Percentiles rank a stretch among this genome's conserved stretches.
phyloP scores from a whole-genome alignment of 1,139 yeast genomes.

The Scheffersomyces illinoinensis region DNA sequence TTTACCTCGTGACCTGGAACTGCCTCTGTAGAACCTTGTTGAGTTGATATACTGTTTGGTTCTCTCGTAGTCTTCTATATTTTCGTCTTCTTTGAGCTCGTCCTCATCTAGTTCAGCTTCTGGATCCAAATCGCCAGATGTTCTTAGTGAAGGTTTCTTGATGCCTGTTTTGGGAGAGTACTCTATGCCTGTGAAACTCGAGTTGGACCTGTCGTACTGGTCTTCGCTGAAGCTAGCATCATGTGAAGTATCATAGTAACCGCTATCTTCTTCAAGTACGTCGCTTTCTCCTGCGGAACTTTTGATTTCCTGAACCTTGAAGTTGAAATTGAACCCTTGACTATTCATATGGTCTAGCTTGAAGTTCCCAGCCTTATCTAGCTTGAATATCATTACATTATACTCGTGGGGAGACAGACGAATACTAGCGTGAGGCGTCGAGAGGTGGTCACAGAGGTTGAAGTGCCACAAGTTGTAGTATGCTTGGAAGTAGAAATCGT shows the following conservation, averaged over 20 bases:
- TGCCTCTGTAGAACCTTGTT: not conserved
- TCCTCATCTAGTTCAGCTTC: conserved; percentile 7
- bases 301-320: conserved; percentile 16
- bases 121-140: conserved; percentile 5
- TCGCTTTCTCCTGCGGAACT: conserved; percentile 3
- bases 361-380: conserved; percentile 25
- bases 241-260: conserved; percentile 9
- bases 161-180: conserved; percentile 14
- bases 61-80: not conserved
- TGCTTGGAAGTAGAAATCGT: conserved; percentile 61
- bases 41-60: not conserved
- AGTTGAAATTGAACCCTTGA: conserved; percentile 36
- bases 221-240: conserved; percentile 3
- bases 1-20: conserved; percentile 12
- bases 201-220: conserved; percentile 2
- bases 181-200: conserved; percentile 11
- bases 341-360: conserved; percentile 30
- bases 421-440: conserved; percentile 1
- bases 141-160: conserved; percentile 9
- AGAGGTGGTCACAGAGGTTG: conserved; percentile 58
- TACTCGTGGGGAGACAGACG: conserved; percentile 7
- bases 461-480: conserved; percentile 79
- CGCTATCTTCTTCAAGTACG: conserved; percentile 6
- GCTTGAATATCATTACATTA: conserved; percentile 30
- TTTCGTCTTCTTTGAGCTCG: conserved; percentile 11